These are phyloP conservation scores for Whalleya microplaca DNA, from an alignment of 2,329 filamentous ascomycete genomes.

Conservation along the genomic window DNA sequence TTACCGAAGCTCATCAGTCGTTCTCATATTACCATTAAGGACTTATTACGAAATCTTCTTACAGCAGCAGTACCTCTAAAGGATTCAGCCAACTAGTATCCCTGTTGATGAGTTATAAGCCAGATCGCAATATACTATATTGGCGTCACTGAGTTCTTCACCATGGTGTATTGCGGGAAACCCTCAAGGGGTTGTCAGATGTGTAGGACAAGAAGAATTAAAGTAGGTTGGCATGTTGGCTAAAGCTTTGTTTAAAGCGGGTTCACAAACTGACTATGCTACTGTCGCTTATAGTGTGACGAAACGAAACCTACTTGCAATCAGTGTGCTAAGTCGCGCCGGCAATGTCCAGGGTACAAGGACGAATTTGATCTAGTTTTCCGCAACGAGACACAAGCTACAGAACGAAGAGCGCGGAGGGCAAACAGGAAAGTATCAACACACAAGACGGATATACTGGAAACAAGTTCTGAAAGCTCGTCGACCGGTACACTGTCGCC, in stretches of 20 bases:
- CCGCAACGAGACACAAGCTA: conserved; percentile 72
- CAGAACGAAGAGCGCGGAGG: conserved; percentile 64
- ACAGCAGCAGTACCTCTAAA: background rate
- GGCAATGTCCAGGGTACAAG: conserved; percentile 68
- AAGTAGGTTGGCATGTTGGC: conserved; percentile 52
- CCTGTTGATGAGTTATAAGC: background rate
- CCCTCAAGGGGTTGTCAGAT: conserved; percentile 73
- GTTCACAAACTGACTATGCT: conserved; percentile 22
- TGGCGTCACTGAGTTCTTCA: conserved; percentile 17
- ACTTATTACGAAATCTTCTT: background rate
- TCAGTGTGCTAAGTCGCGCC: conserved; percentile 66
- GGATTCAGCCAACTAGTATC: background rate
- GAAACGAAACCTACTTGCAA: conserved; percentile 68
- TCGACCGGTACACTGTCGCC: conserved; percentile 29
- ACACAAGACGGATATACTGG: conserved; percentile 39
- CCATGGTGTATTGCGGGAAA: conserved; percentile 69
- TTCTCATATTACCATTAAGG: background rate
- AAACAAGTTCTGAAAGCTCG: conserved; percentile 16
- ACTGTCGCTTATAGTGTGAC: conserved; percentile 56
- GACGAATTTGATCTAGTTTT: conserved; percentile 75
- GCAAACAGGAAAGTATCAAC: conserved; percentile 52
- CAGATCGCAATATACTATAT: background rate
- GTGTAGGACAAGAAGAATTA: conserved; percentile 74
- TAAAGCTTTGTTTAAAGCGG: background rate
- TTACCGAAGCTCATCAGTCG: background rate